A percentile compares a stretch with the other conserved stretches of the same genome.
Evolutionary conservation across 352 stramenopile genomes (phyloP).

Genomic region (Globisporangium viniferum): DNA sequence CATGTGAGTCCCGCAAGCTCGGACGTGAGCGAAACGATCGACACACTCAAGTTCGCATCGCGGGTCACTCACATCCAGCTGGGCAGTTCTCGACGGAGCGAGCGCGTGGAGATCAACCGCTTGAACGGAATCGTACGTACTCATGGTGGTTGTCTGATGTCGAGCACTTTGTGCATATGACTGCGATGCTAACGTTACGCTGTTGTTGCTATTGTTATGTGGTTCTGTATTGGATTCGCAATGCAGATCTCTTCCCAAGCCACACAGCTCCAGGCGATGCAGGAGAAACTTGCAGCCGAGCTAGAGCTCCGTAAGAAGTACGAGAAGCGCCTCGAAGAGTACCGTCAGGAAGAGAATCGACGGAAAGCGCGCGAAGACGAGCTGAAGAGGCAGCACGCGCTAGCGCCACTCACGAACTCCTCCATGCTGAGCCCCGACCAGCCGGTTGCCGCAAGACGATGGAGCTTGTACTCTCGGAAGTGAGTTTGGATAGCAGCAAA

Average conservation of each 20-base stretch:
- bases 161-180: neutral
- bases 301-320: slow-evolving; percentile 71
- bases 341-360: slow-evolving; percentile 57
- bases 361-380: slow-evolving; percentile 51
- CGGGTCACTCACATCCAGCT: slow-evolving; percentile 47
- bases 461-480: slow-evolving; percentile 70
- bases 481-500: slow-evolving; percentile 22
- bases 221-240: neutral
- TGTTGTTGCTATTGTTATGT: neutral
- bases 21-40: slow-evolving; percentile 70
- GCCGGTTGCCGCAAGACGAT: slow-evolving; percentile 43
- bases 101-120: slow-evolving; percentile 58
- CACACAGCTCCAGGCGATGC: slow-evolving; percentile 57
- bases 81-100: slow-evolving; percentile 34
- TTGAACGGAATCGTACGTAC: slow-evolving; percentile 57
- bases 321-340: slow-evolving; percentile 71
- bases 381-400: slow-evolving; percentile 34
- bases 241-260: slow-evolving; percentile 56
- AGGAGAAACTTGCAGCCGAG: slow-evolving; percentile 65
- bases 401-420: slow-evolving; percentile 30
- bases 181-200: neutral
- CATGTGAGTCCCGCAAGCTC: slow-evolving; percentile 50
- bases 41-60: slow-evolving; percentile 76
- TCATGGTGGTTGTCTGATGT: neutral
- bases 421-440: slow-evolving; percentile 34